Percentiles rank a stretch among this genome's conserved stretches.
Evolutionary conservation across 2,329 filamentous ascomycete genomes (phyloP).

Genomic region (Mycosphaerelloides madeirae): DNA sequence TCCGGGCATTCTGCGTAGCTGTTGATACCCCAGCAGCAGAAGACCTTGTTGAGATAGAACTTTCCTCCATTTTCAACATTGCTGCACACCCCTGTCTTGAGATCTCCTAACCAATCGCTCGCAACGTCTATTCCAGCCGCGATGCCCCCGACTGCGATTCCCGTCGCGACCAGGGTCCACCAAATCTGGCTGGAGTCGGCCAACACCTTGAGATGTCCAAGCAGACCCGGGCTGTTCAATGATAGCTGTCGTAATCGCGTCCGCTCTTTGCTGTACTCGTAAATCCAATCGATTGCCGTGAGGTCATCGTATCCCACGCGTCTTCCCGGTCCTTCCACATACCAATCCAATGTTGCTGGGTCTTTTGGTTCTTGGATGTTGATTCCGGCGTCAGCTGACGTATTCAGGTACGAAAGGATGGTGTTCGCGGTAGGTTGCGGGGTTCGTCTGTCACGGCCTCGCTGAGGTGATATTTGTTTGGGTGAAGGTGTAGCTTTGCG

Average conservation of each 20-base stretch:
- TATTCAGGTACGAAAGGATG: constrained; percentile 41
- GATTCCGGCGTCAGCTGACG: constrained; percentile 33
- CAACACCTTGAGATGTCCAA: constrained; percentile 68
- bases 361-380: constrained; percentile 43
- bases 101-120: constrained; percentile 87
- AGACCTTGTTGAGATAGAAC: constrained; percentile 86
- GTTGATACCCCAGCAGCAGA: constrained; percentile 91
- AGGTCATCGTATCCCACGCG: constrained; percentile 93
- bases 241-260: constrained; percentile 76
- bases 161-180: constrained; percentile 81
- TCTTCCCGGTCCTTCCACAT: constrained; percentile 79
- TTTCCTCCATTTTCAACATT: constrained; percentile 67
- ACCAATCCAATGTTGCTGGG: constrained; percentile 64
- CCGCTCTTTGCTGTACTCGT: constrained; percentile 94
- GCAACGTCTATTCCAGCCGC: constrained; percentile 86
- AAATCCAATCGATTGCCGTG: constrained; percentile 99
- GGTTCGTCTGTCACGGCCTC: constrained; percentile 15
- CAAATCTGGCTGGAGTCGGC: constrained; percentile 87
- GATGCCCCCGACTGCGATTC: constrained; percentile 74
- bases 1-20: constrained; percentile 72
- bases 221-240: constrained; percentile 62
- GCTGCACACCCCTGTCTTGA: constrained; percentile 85
- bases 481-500: constrained; percentile 29
- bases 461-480: constrained; percentile 27
- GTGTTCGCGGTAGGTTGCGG: constrained; percentile 32